phyloP scores from a whole-genome alignment of 176 grass and related monocot genomes.

The Zoysia pacifica region DNA sequence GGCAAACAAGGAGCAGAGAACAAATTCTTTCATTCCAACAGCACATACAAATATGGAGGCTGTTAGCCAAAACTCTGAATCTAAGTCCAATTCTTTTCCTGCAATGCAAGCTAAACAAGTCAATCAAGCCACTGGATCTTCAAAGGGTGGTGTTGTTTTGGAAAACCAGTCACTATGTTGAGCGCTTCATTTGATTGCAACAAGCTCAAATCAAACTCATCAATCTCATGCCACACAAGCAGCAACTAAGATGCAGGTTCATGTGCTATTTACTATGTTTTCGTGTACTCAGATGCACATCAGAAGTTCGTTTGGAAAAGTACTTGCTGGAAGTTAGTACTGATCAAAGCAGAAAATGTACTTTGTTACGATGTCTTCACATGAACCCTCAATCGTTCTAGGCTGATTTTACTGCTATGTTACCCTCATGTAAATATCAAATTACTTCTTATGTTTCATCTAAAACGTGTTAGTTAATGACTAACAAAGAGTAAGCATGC shows the following conservation, averaged over 20 bases:
- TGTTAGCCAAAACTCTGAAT: constrained; percentile 44
- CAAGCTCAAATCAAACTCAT: constrained; percentile 48
- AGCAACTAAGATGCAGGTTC: constrained; percentile 67
- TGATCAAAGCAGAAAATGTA: background rate
- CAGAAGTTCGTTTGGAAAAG: background rate
- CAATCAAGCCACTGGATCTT: constrained; percentile 42
- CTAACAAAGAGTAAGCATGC: background rate
- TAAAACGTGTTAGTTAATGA: background rate
- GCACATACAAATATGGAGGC: constrained; percentile 62
- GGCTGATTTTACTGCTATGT: constrained; percentile 12
- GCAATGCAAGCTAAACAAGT: constrained; percentile 60
- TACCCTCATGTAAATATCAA: background rate
- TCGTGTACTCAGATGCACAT: constrained; percentile 17
- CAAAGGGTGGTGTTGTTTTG: constrained; percentile 45
- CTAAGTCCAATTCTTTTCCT: constrained; percentile 45
- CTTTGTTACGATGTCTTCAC: background rate
- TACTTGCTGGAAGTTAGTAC: background rate
- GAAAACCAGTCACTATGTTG: constrained; percentile 48
- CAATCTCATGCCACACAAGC: constrained; percentile 43
- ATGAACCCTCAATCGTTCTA: constrained; percentile 8
- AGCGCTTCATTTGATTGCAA: constrained; percentile 31
- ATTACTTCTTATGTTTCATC: background rate
- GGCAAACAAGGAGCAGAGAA: constrained; percentile 61
- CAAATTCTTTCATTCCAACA: constrained; percentile 46
- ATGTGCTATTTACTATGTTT: constrained; percentile 17